Percentiles rank a stretch among this genome's conserved stretches.
Evolutionary conservation across 805 yeast species (phyloP).

Genomic region (Lachancea sp.): DNA sequence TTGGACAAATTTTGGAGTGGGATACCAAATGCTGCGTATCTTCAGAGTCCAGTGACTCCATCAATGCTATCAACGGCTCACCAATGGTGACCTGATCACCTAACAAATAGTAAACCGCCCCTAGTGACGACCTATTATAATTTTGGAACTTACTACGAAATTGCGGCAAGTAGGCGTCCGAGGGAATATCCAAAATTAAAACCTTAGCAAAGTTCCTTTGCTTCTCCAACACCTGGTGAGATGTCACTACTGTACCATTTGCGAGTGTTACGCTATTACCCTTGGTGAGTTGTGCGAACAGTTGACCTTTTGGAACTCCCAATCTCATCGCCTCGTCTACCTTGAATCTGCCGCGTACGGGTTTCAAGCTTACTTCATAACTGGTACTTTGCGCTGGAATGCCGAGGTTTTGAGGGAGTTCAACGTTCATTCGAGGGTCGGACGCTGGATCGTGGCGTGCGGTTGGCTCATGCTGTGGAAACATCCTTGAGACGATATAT

Average conservation of each 20-base stretch:
- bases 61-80: constrained; percentile 42
- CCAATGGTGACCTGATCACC: constrained; percentile 50
- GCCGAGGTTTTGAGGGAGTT: constrained; percentile 26
- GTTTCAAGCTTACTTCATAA: constrained; percentile 60
- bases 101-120: constrained; percentile 69
- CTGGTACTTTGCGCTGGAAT: constrained; percentile 41
- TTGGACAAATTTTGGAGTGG: constrained; percentile 60
- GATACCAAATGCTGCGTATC: constrained; percentile 58
- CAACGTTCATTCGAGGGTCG: constrained; percentile 34
- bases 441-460: constrained; percentile 34
- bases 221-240: constrained; percentile 69
- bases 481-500: constrained; percentile 45
- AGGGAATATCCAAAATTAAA: constrained; percentile 70
- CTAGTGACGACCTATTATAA: constrained; percentile 27
- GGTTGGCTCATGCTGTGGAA: constrained; percentile 44
- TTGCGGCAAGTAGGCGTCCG: constrained; percentile 38
- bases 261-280: constrained; percentile 53
- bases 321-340: constrained; percentile 56
- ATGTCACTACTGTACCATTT: constrained; percentile 51
- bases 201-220: constrained; percentile 52
- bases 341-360: constrained; percentile 72
- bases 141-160: constrained; percentile 26
- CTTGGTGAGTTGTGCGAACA: constrained; percentile 51
- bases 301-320: constrained; percentile 61
- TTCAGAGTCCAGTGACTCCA: constrained; percentile 44